Base-by-base conservation (phyloP, 169 alveolate species). In the Plasmodium gallinaceum region DNA sequence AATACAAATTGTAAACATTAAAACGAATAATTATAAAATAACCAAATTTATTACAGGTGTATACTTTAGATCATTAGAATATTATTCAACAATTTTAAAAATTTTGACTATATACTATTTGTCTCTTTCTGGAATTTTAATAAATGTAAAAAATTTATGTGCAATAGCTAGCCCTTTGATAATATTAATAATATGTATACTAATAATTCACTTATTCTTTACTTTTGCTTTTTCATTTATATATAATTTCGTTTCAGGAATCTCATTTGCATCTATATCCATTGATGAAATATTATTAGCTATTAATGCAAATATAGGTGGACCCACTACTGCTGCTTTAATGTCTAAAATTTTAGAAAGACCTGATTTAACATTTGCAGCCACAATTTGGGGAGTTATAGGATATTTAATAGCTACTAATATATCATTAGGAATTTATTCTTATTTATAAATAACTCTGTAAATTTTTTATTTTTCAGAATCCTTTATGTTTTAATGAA, bases 231-330 rank as follows among this genome's bases (percentile, higher is more conserved):
- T 78, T 64, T 78, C 65, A 10, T 65, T 16, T 69, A 78, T 78
- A 39, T 78, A 46, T 43, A 78, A 65, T 45, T n/a, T 48, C 4
- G 8, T 26, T 18, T 32, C 66, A 10, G 65, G 65, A 52, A 45
- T 20, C 42, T 24, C 46, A 32, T 32, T 39, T 60, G 16, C 64
- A 60, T 20, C 37, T 42, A 45, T 78, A 48, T 72, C 48, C 65
- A 43, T 78, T n/a, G 78, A 78, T 54, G 89, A 58, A 51, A 46
- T 78, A 5, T 64, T 78, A 69, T 43, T 65, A 64, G 89, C 89
- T 45, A 65, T 78, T 42, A 78, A 78, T 66, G 88, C 88, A 75
- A 75, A 75, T 54, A 52, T 75, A 32, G 88, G 88, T n/a, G 88
- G 88, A 6, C 88, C 88, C 24, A 75, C 75, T 24, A 52, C 88